These are phyloP conservation scores for Leccinum imitatum DNA, from an alignment of 768 basidiomycete species.

Conservation along the genomic window DNA sequence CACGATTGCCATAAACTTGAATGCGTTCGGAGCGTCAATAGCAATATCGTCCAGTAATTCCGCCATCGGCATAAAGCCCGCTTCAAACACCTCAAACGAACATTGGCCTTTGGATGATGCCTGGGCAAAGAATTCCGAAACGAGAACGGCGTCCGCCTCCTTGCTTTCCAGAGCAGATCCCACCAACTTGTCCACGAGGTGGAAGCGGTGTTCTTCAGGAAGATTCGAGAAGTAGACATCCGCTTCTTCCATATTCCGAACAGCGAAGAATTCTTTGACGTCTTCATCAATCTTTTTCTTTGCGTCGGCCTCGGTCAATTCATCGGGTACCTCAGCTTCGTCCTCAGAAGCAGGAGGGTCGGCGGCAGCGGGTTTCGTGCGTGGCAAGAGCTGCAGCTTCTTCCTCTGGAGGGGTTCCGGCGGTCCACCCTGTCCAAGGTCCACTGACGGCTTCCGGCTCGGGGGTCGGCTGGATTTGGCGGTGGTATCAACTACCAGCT, in stretches of 20 bases:
- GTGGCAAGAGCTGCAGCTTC: not conserved
- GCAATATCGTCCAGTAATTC: too few relatives aligned
- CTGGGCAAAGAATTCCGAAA: constrained; percentile 25
- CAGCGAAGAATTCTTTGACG: constrained; percentile 81
- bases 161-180: constrained; percentile 77
- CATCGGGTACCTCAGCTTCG: constrained; percentile 44
- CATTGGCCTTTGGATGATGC: too few relatives aligned
- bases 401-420: not conserved
- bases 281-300: constrained; percentile 56
- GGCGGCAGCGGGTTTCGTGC: not conserved
- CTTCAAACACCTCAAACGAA: too few relatives aligned
- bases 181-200: constrained; percentile 75
- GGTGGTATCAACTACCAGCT: too few relatives aligned
- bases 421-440: constrained; percentile 43
- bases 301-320: constrained; percentile 54
- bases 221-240: constrained; percentile 82
- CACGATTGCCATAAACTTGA: too few relatives aligned
- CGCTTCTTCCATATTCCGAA: constrained; percentile 84
- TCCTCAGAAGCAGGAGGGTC: constrained; percentile 46
- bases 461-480: too few relatives aligned
- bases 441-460: constrained; percentile 37
- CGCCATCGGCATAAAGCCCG: too few relatives aligned
- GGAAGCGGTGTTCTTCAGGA: constrained; percentile 58
- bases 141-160: constrained; percentile 74
- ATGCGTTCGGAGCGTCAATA: too few relatives aligned